Evolutionary conservation across 2,329 filamentous ascomycete species (phyloP).

Genomic region (Talaromyces sp.): DNA sequence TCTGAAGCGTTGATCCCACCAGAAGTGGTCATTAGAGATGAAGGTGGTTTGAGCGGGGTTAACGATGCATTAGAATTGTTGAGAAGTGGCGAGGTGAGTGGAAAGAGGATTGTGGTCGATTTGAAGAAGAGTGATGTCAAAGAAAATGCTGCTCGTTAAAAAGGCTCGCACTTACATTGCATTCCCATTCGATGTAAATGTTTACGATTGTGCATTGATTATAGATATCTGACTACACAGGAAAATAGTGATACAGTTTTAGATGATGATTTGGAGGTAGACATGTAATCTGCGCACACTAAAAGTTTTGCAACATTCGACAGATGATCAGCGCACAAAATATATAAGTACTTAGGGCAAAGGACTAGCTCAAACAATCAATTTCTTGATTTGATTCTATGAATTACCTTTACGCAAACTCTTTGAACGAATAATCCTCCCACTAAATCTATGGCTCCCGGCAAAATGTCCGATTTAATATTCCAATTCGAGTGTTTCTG

Average conservation of each 20-base stretch:
- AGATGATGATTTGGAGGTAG: background rate
- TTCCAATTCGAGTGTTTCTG: background rate
- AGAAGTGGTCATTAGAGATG: slow-evolving; percentile 59
- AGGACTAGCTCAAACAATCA: background rate
- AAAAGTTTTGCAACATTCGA: background rate
- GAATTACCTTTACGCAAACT: background rate
- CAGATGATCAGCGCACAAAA: background rate
- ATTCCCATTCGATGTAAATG: background rate
- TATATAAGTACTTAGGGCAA: background rate
- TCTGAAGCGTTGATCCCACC: slow-evolving; percentile 55
- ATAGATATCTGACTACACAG: background rate
- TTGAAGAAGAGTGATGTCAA: slow-evolving; percentile 17
- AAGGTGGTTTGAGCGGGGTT: slow-evolving; percentile 62
- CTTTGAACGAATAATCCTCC: background rate
- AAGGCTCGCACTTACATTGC: background rate
- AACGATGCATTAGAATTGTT: slow-evolving; percentile 65
- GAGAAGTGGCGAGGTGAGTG: slow-evolving; percentile 63
- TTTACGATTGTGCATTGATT: background rate
- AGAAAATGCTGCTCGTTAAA: background rate
- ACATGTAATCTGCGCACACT: background rate
- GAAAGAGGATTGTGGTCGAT: slow-evolving; percentile 64
- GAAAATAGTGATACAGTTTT: background rate
- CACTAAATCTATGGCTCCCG: background rate
- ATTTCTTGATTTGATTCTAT: background rate
- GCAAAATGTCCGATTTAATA: background rate